phyloP scores from a whole-genome alignment of 345 rosid genomes.

The Gossypium arboreum region DNA sequence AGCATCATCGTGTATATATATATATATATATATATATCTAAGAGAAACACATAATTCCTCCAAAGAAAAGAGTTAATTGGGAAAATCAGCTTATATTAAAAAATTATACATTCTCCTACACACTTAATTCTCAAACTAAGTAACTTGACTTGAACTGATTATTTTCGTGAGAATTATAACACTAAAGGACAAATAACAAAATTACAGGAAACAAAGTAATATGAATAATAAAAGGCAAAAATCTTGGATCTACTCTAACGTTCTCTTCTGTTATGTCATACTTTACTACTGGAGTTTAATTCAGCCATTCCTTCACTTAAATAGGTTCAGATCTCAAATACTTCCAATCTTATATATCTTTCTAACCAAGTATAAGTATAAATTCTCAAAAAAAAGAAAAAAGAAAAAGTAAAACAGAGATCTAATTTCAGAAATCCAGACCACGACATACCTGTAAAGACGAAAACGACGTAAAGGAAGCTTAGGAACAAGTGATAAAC shows the following conservation, averaged over 20 bases:
- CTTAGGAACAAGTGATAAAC: conserved; percentile 3
- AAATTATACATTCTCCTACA: not conserved
- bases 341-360: not conserved
- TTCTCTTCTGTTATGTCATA: not conserved
- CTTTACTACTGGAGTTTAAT: not conserved
- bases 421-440: not conserved
- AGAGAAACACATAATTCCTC: not conserved
- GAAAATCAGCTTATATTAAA: not conserved
- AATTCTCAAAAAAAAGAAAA: not conserved
- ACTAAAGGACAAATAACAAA: not conserved
- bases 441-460: not conserved
- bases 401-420: not conserved
- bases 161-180: not conserved
- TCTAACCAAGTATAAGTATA: not conserved
- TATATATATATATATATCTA: not conserved
- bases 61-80: not conserved
- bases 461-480: not conserved
- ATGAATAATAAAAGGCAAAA: not conserved
- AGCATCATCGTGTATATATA: too few species aligned
- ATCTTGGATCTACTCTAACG: not conserved
- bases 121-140: not conserved
- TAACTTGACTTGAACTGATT: not conserved
- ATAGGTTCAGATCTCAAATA: not conserved
- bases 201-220: not conserved
- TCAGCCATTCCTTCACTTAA: not conserved